These are phyloP conservation scores for Penicillium verhagenii DNA, from an alignment of 495 filamentous ascomycete species.

Conservation along the genomic window DNA sequence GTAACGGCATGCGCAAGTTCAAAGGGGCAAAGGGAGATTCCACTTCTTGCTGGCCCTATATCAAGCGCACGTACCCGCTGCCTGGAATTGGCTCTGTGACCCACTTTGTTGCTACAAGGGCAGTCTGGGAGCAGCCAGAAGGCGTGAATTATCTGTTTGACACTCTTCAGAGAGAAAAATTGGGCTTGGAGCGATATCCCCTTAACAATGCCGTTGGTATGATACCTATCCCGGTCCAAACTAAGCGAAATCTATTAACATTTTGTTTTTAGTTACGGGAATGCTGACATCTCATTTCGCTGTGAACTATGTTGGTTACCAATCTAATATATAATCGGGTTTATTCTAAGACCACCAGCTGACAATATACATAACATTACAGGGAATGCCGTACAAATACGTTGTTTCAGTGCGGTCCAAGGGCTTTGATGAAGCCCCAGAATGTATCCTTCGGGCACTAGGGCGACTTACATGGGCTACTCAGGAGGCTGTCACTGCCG, in stretches of 20 bases:
- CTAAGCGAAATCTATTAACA: neutral
- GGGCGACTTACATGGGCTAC: conserved; percentile 67
- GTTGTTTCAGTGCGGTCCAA: conserved; percentile 64
- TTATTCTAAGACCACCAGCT: no score
- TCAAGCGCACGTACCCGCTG: conserved; percentile 34
- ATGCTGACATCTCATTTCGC: conserved; percentile 66
- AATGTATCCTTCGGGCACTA: conserved; percentile 54
- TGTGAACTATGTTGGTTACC: conserved; percentile 64
- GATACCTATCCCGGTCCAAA: conserved; percentile 1
- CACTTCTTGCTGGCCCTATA: conserved; percentile 19
- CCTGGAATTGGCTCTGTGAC: conserved; percentile 55
- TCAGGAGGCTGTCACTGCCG: conserved; percentile 32
- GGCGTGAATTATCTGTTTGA: conserved; percentile 66
- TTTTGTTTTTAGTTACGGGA: conserved; percentile 29
- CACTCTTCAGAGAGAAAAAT: conserved; percentile 55
- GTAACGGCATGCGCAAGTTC: neutral
- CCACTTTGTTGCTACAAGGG: conserved; percentile 56
- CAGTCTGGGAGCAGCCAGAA: conserved; percentile 44
- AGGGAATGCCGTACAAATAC: conserved; percentile 85
- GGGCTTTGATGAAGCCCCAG: conserved; percentile 60
- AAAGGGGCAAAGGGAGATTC: neutral
- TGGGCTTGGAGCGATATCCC: conserved; percentile 58
- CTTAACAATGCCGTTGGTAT: conserved; percentile 41
- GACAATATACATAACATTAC: neutral
- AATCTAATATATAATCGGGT: neutral